Evolutionary conservation across 2,329 filamentous ascomycete genomes (phyloP), one percentile per base, ranked within the genome.

Genomic region (Neofusicoccum sp.): DNA sequence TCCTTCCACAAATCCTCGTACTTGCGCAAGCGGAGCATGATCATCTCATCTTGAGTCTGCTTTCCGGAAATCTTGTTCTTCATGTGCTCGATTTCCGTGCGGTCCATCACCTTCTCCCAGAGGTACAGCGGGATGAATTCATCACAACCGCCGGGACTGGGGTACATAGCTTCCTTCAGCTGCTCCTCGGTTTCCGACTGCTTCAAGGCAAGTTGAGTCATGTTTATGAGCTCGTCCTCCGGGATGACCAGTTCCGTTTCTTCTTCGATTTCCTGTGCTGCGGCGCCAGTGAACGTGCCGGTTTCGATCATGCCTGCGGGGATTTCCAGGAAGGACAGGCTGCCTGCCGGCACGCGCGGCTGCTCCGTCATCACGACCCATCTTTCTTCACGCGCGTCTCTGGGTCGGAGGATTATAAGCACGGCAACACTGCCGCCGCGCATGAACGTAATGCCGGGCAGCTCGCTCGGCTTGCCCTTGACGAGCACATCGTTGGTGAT

Each of bases 291-390:
- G 63, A 83, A 83, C 1, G 76, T 79, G 4, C 80, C 80, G 12
- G 74, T 69, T 63, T 84, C 82, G 2, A 84, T 72, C 81, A 84
- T 83, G 9, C 82, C 82, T 0, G 82, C 82, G 0, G 82, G 82
- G 9, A 85, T 77, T 67, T 85, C 82, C 9, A 75, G 63, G 62
- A 84, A 81, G 1, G 75, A 66, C 3, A 83, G 71, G 4, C 78
- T 80, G 2, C 81, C 80, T 0, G 81, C 79, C 1, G 81, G 77
- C 3, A 84, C 78, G 20, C 82, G 78, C 24, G 82, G 80, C 64
- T 85, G 82, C n/a, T 83, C 70, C 0, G 82, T 83, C 20, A 85
- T 66, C 30, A 85, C 75, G 3, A 79, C 80, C 41, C 77, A 71
- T 66, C 82, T 81, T 62, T 79, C 78, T n/a, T 69, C 64, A 61